Evolutionary conservation across 2,329 filamentous ascomycete species (phyloP), one percentile per base, ranked within the genome.

Genomic region (Sodiomyces alkalinus): DNA sequence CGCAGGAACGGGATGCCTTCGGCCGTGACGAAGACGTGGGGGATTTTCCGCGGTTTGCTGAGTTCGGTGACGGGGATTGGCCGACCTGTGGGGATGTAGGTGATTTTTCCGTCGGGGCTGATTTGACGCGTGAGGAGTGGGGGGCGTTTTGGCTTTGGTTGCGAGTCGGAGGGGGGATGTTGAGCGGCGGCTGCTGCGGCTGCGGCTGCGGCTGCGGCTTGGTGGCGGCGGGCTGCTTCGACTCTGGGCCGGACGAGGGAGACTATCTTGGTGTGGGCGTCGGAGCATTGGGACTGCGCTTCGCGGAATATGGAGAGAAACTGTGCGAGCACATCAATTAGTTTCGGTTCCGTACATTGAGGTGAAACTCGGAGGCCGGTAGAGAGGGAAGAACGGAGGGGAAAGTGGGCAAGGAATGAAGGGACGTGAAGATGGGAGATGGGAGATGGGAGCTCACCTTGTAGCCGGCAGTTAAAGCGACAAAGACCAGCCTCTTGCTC

Each of bases 391-490:
- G n/a, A n/a, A n/a, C n/a, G n/a, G n/a, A n/a, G n/a, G n/a, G n/a
- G n/a, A 25, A 19, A 16, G 18, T 16, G 10, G 16, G 15, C 12
- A 8, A 22, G 3, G 20, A 21, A 12, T 5, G 5, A 12, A 19
- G 18, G 8, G 11, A 13, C 14, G 17, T 10, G 4, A 11, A 11
- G 27, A 18, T n/a, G 14, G 11, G 4, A 17, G 22, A 17, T 3
- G 17, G 9, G 5, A 3, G 3, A 4, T 7, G 12, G 31, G 14
- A 15, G 33, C 40, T 12, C 38, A 72, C 70, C 51, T 70, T 67
- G 54, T 86, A 86, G 15, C 80, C 81, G 16, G 68, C 66, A 19
- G 65, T 54, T 40, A 87, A 68, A 6, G 71, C 66, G 2, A 68
- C 56, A 27, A 65, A 62, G 15, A 82, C 55, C 20, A 80, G 58